Conservation (phyloP, 2,329 filamentous ascomycete genomes). For the Thermoascus crustaceus region DNA sequence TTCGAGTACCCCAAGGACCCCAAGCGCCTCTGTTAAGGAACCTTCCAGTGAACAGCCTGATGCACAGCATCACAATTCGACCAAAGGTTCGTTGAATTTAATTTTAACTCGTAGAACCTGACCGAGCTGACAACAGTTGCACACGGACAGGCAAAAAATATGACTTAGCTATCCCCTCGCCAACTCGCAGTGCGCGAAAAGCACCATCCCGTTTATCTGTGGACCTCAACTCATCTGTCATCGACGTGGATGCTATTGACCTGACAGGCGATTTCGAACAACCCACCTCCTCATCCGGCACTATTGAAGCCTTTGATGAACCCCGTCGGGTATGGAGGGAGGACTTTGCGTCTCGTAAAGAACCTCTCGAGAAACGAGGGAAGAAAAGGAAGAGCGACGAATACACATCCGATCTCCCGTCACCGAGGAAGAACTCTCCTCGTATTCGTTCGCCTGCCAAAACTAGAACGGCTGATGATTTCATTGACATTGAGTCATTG, state of each 20-base stretch:
- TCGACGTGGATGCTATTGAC: constrained; percentile 39
- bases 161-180: neutral
- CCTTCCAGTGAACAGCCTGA: constrained; percentile 6
- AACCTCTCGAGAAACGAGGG: constrained; percentile 30
- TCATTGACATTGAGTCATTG: neutral
- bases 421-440: constrained; percentile 21
- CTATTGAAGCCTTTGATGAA: constrained; percentile 33
- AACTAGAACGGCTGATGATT: neutral
- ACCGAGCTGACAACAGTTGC: too few relatives aligned
- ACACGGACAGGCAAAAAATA: too few relatives aligned
- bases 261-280: constrained; percentile 32
- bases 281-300: constrained; percentile 30
- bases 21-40: constrained; percentile 11
- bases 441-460: constrained; percentile 17
- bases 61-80: constrained; percentile 5
- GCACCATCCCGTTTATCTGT: constrained; percentile 10
- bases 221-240: constrained; percentile 14
- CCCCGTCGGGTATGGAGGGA: constrained; percentile 37
- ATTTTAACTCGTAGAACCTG: too few relatives aligned
- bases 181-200: constrained; percentile 5
- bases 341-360: constrained; percentile 31
- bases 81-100: constrained; percentile 25
- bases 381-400: constrained; percentile 45
- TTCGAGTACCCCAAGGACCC: constrained; percentile 13
- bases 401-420: constrained; percentile 31